phyloP scores from a whole-genome alignment of 441 rosid species.

The Croton setiger region DNA sequence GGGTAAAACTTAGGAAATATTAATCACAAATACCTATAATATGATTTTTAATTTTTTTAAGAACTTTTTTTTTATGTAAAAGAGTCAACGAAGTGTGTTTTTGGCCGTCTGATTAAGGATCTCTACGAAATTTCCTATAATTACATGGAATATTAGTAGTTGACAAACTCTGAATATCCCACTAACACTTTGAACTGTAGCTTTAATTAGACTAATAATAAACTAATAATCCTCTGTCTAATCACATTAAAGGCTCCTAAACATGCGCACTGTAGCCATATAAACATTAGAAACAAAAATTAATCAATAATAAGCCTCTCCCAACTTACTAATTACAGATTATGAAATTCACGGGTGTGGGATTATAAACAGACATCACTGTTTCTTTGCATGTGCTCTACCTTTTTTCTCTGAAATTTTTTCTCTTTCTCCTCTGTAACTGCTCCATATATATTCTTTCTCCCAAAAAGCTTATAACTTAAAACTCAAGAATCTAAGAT shows the following conservation, averaged over 20 bases:
- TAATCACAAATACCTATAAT: too few species aligned
- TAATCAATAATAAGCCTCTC: background rate
- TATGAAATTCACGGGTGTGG: constrained; percentile 1
- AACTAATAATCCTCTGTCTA: background rate
- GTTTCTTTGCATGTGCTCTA: constrained; percentile 39
- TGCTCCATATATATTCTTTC: constrained; percentile 4
- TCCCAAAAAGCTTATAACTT: background rate
- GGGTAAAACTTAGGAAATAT: too few species aligned
- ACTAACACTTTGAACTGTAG: background rate
- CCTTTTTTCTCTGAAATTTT: constrained; percentile 3
- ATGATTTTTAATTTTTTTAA: too few species aligned
- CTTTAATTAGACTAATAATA: background rate
- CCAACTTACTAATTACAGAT: background rate
- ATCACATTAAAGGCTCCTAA: constrained; percentile 1
- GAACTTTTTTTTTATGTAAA: background rate
- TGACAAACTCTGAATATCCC: constrained; percentile 3
- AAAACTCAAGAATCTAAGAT: constrained; percentile 12
- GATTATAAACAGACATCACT: constrained; percentile 27
- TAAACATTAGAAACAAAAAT: background rate
- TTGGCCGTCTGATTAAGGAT: background rate
- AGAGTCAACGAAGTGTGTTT: background rate
- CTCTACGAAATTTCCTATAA: constrained; percentile 15
- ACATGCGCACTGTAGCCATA: constrained; percentile 17
- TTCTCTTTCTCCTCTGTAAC: background rate
- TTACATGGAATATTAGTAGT: constrained; percentile 4